phyloP scores from a whole-genome alignment of 331 rosid species.

The Rosa hybrid region DNA sequence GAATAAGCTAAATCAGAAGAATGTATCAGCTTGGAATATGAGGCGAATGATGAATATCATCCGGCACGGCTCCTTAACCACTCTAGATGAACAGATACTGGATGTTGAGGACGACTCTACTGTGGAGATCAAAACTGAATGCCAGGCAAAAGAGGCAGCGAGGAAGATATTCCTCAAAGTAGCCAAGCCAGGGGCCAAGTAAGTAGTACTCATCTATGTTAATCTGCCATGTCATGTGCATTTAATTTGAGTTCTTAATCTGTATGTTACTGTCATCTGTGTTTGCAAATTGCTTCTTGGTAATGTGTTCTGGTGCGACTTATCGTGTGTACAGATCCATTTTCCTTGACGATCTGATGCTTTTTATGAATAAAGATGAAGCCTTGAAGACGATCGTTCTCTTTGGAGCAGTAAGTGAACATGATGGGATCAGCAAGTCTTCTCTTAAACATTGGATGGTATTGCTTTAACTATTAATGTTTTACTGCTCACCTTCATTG shows the following conservation, averaged over 20 bases:
- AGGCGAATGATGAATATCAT: conserved; percentile 31
- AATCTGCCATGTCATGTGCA: background rate
- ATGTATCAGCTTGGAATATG: conserved; percentile 47
- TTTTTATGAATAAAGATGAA: conserved; percentile 36
- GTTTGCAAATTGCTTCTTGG: background rate
- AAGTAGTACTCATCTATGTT: background rate
- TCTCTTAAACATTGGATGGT: conserved; percentile 46
- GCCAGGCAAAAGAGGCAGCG: conserved; percentile 37
- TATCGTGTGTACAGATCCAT: conserved; percentile 30
- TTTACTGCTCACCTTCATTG: background rate
- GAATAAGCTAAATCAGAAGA: conserved; percentile 32
- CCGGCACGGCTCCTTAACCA: conserved; percentile 27
- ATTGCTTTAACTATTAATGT: background rate
- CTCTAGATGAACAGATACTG: conserved; percentile 36
- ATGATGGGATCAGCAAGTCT: conserved; percentile 29
- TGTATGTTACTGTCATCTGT: background rate
- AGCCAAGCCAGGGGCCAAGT: conserved; percentile 31
- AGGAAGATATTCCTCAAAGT: conserved; percentile 30
- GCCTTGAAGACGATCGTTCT: conserved; percentile 30
- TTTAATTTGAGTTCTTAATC: background rate
- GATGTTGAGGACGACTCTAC: conserved; percentile 19
- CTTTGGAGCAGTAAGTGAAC: conserved; percentile 26
- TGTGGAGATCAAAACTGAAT: conserved; percentile 32
- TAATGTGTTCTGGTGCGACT: conserved; percentile 6
- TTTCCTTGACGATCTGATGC: conserved; percentile 33